Percentiles rank a stretch among this genome's conserved stretches.
Conservation (phyloP, 176 grass and related monocot species). For the Raddia guianensis region DNA sequence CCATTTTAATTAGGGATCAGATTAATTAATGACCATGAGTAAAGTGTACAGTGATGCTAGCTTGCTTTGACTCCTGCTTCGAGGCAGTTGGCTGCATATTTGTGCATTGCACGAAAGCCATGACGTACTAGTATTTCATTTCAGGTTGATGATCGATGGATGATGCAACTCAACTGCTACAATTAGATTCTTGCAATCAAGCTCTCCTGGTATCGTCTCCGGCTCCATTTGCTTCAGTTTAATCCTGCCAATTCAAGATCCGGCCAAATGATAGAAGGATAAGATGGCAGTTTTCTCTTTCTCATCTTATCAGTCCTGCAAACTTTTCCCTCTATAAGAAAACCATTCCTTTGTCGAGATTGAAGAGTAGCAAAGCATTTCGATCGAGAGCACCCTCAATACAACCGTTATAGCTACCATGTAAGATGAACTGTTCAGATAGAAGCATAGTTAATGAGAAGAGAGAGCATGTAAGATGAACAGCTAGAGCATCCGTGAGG, state of each 20-base stretch:
- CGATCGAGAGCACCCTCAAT: too few relatives aligned
- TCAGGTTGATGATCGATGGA: conserved; percentile 1
- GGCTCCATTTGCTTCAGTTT: not conserved
- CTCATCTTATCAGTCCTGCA: not conserved
- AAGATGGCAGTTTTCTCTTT: not conserved
- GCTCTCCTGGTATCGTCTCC: not conserved
- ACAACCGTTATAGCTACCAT: too few relatives aligned
- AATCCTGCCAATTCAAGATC: not conserved
- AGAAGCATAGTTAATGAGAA: too few relatives aligned
- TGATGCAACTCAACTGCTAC: not conserved
- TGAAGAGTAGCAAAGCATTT: not conserved
- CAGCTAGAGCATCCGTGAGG: too few relatives aligned
- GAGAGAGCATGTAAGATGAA: too few relatives aligned
- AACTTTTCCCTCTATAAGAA: not conserved
- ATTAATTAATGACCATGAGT: not conserved
- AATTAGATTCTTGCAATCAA: not conserved
- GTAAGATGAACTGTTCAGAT: too few relatives aligned
- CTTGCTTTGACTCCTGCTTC: not conserved
- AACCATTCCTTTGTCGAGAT: not conserved
- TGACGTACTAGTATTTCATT: not conserved
- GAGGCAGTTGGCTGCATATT: not conserved
- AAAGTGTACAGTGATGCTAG: not conserved
- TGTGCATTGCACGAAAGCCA: not conserved
- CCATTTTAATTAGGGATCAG: conserved; percentile 13
- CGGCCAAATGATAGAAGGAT: not conserved